Evolutionary conservation across 2,329 filamentous ascomycete genomes (phyloP).

Genomic region (Scleromitrula shiraiana): DNA sequence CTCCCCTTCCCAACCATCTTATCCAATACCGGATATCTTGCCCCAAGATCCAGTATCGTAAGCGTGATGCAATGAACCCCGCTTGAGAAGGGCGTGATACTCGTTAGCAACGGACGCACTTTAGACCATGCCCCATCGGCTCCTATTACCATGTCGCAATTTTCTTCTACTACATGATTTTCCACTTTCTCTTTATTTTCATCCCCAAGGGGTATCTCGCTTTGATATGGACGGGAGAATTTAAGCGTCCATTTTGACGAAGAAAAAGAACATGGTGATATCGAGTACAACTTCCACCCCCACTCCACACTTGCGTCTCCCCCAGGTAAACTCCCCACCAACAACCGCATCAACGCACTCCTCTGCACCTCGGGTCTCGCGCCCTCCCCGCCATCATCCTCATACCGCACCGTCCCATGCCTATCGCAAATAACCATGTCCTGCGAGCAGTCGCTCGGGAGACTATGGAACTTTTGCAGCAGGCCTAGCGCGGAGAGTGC

Average conservation of each 20-base stretch:
- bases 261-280: neutral
- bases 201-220: conserved; percentile 8
- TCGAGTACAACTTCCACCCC: conserved; percentile 10
- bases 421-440: conserved; percentile 32
- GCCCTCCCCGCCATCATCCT: conserved; percentile 15
- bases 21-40: conserved; percentile 9
- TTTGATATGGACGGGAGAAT: neutral
- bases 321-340: conserved; percentile 16
- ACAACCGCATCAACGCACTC: conserved; percentile 18
- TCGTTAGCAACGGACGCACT: conserved; percentile 28
- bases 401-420: conserved; percentile 21
- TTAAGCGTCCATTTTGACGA: neutral
- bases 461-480: conserved; percentile 35
- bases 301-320: conserved; percentile 21
- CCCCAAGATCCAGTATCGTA: conserved; percentile 11
- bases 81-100: conserved; percentile 21
- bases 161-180: no score
- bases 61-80: conserved; percentile 13
- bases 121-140: conserved; percentile 39
- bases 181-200: neutral
- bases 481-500: conserved; percentile 39
- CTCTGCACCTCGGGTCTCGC: conserved; percentile 25
- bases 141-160: conserved; percentile 33
- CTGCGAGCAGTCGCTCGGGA: conserved; percentile 37
- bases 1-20: conserved; percentile 13